Evolutionary conservation across 208 protist genomes (phyloP), one percentile per base, ranked within the genome.

Genomic region (Leishmania turanica): DNA sequence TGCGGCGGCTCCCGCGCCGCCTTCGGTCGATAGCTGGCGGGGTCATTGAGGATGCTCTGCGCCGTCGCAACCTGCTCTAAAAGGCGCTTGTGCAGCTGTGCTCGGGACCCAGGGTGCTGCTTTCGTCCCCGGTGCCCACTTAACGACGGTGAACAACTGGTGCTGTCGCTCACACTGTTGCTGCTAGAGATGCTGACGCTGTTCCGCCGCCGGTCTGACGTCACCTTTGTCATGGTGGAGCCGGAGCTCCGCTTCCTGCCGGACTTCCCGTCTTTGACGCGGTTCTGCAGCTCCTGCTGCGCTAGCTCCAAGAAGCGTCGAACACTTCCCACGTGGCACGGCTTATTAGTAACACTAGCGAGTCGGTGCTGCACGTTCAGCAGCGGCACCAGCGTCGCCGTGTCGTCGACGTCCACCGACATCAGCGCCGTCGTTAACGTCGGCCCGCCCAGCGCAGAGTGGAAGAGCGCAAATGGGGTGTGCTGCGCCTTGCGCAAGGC

Each of bases 331-430:
- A 90, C 72, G 60, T 84, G 85, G 37, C 79, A 84, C 7, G 83
- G 83, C 75, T 88, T 90, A 82, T 92, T 93, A 40, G 66, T 64
- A 31, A 93, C 77, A 49, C 65, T 88, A 66, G 77, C 45, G 19
- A 95, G 78, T 53, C 85, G 90, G 70, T 84, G 78, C 80, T 95
- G 90, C 65, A 87, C 86, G 75, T 90, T 88, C 62, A 95, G 86
- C 19, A 89, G 80, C 78, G 87, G 90, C 71, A 90, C 75, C 17
- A 74, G 40, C 24, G 84, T 70, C 58, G 82, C 66, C 21, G 73
- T 71, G 81, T 92, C 92, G 17, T 47, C 79, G 4, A 75, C 75
- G 69, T 73, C 77, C n/a, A 88, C 65, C n/a, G 87, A 58, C 71
- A 91, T 85, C 51, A 90, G 69, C 19, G 83, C 54, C n/a, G 90